Conservation (phyloP, 1,284 basidiomycete species). For the Puccinia triticina region DNA sequence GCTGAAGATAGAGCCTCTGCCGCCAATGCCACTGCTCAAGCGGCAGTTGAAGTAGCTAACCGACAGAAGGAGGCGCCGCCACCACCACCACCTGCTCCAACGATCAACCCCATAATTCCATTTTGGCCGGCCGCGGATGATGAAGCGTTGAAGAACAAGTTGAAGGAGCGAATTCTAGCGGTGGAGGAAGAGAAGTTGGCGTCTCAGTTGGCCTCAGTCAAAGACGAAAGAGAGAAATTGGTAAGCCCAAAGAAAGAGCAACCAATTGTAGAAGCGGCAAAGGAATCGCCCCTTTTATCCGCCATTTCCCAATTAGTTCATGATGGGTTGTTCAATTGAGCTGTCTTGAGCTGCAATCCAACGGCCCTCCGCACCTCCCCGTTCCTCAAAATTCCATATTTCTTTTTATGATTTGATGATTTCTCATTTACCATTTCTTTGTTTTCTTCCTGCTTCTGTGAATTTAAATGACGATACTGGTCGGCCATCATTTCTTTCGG, state of each 20-base stretch:
- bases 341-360: neutral
- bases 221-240: conserved; percentile 46
- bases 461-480: neutral
- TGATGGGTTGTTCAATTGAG: conserved; percentile 26
- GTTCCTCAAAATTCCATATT: neutral
- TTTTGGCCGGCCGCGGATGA: conserved; percentile 43
- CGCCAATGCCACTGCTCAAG: conserved; percentile 20
- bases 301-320: conserved; percentile 17
- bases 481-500: neutral
- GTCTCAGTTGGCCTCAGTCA: conserved; percentile 41
- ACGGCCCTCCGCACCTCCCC: neutral
- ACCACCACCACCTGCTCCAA: conserved; percentile 24
- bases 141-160: conserved; percentile 44
- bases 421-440: conserved; percentile 13
- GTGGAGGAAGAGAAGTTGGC: conserved; percentile 45
- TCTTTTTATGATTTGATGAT: conserved; percentile 12
- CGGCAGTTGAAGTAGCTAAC: conserved; percentile 21
- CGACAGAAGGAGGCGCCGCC: conserved; percentile 6
- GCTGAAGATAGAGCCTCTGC: conserved; percentile 39
- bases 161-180: conserved; percentile 44
- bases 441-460: neutral
- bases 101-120: neutral
- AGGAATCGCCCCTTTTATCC: conserved; percentile 4
- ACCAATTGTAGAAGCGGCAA: neutral
- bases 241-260: conserved; percentile 10